Conservation (phyloP, 106 monocot species). For the Dioscorea zingiberensis region DNA sequence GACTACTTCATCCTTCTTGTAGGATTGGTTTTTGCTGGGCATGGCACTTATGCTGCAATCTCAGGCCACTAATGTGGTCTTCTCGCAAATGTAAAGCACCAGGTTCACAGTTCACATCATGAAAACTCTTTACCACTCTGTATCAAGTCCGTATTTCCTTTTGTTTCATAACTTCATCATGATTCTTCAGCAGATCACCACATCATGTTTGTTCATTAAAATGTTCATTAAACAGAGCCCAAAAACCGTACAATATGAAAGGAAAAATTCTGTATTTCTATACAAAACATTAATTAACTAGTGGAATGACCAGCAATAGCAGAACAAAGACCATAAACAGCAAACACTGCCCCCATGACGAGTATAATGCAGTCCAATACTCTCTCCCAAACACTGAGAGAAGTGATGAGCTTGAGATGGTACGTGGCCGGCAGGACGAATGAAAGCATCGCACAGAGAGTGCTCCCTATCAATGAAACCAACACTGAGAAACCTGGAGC, state of each 20-base stretch:
- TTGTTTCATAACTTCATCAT: too few species aligned
- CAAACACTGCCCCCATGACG: constrained; percentile 17
- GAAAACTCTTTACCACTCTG: too few species aligned
- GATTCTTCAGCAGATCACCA: too few species aligned
- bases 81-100: not conserved
- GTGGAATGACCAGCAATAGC: constrained; percentile 7
- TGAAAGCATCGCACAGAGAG: constrained; percentile 27
- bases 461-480: constrained; percentile 26
- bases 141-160: too few species aligned
- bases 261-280: too few species aligned
- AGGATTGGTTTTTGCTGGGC: constrained; percentile 65
- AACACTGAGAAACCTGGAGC: constrained; percentile 29
- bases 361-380: constrained; percentile 19
- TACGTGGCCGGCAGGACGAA: constrained; percentile 30
- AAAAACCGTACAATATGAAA: too few species aligned
- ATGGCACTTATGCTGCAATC: constrained; percentile 48
- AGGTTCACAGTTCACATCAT: not conserved
- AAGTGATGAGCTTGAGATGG: constrained; percentile 25
- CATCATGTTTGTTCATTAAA: too few species aligned
- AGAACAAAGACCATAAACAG: constrained; percentile 14
- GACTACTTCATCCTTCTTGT: constrained; percentile 53
- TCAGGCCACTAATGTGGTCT: constrained; percentile 10
- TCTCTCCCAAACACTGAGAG: constrained; percentile 7
- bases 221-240: too few species aligned
- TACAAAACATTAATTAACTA: too few species aligned